phyloP scores from a whole-genome alignment of 2,329 filamentous ascomycete species.

The Arthrobotrys musiformis region DNA sequence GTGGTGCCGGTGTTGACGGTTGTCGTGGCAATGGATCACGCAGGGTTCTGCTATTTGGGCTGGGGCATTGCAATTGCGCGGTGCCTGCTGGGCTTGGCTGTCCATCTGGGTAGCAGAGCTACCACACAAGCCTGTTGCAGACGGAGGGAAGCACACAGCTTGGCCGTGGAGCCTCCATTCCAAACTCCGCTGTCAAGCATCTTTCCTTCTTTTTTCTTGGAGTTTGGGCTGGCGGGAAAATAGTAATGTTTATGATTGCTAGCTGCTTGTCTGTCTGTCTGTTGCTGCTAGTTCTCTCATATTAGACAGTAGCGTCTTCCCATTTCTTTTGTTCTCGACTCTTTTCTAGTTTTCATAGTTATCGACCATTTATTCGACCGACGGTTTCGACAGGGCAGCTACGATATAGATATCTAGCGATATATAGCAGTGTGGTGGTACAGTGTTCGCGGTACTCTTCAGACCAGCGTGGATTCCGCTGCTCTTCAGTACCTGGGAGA shows the following conservation, averaged over 20 bases:
- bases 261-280: not conserved
- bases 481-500: not conserved
- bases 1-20: slow-evolving; percentile 5
- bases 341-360: not conserved
- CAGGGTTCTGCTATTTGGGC: slow-evolving; percentile 20
- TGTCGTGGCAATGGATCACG: slow-evolving; percentile 23
- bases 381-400: too few relatives aligned
- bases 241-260: slow-evolving; percentile 1
- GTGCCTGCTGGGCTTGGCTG: slow-evolving; percentile 11
- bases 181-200: slow-evolving; percentile 17
- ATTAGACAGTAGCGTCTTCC: slow-evolving; percentile 2
- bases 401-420: not conserved
- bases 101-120: not conserved
- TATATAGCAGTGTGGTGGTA: too few relatives aligned
- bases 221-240: not conserved
- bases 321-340: slow-evolving; percentile 2
- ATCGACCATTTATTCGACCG: not conserved
- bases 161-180: slow-evolving; percentile 3
- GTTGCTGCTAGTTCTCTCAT: too few relatives aligned
- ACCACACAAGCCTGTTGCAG: too few relatives aligned
- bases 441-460: too few relatives aligned
- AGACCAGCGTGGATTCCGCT: slow-evolving; percentile 1
- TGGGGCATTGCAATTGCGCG: slow-evolving; percentile 1
- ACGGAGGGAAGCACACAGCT: not conserved
- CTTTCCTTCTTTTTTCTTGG: too few relatives aligned